These are phyloP conservation scores for Candida neerlandica DNA, from an alignment of 1,139 yeast genomes.

Conservation along the genomic window DNA sequence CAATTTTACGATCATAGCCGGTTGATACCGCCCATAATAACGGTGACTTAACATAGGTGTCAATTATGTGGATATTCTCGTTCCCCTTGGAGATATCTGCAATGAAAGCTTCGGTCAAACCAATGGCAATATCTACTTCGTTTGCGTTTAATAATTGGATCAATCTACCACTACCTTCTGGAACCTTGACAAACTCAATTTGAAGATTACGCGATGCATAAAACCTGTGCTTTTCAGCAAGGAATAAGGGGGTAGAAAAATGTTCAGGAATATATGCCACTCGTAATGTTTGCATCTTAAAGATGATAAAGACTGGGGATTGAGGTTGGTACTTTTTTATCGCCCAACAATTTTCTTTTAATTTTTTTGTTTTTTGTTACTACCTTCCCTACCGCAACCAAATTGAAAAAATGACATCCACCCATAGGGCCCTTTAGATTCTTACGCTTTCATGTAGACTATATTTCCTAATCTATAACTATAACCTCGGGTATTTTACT, in stretches of 20 bases:
- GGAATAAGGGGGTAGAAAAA: constrained; percentile 81
- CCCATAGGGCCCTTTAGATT: too few relatives aligned
- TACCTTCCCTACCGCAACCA: too few relatives aligned
- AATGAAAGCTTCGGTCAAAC: constrained; percentile 88
- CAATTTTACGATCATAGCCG: constrained; percentile 58
- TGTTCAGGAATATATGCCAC: constrained; percentile 93
- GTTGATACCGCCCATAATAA: constrained; percentile 90
- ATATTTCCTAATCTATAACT: constrained; percentile 25
- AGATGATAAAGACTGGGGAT: background rate
- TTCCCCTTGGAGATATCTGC: constrained; percentile 79
- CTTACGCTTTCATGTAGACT: too few relatives aligned
- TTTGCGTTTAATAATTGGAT: constrained; percentile 68
- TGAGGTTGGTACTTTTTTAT: background rate
- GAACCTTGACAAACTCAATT: constrained; percentile 70
- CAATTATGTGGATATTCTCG: constrained; percentile 62
- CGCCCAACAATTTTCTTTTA: too few relatives aligned
- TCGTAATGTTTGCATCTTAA: constrained; percentile 23
- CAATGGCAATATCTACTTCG: constrained; percentile 78
- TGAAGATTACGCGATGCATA: constrained; percentile 49
- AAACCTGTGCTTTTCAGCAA: constrained; percentile 65
- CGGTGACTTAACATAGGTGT: constrained; percentile 84
- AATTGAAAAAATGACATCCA: too few relatives aligned
- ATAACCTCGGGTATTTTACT: constrained; percentile 17
- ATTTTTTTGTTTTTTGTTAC: too few relatives aligned
- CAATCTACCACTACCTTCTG: constrained; percentile 88